Conservation (phyloP, 2,329 filamentous ascomycete genomes). For the Penicillium verrucosum region DNA sequence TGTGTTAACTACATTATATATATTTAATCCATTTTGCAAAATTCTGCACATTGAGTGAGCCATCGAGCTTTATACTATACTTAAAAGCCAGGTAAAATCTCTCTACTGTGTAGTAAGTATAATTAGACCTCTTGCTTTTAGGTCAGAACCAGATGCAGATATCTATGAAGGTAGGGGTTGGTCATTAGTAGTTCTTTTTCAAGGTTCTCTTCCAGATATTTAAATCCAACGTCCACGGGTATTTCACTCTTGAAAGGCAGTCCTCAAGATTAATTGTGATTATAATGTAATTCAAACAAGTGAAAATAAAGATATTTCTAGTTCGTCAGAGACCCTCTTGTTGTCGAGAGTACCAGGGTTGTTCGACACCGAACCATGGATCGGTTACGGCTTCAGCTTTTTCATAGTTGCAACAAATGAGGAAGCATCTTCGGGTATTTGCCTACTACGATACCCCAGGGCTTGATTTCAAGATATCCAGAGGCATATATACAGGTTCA, state of each 20-base stretch:
- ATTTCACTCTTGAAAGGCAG: not conserved
- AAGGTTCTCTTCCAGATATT: not conserved
- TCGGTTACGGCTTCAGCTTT: not conserved
- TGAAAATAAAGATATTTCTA: not conserved
- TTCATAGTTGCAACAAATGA: not conserved
- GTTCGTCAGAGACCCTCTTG: not conserved
- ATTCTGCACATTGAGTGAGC: not conserved
- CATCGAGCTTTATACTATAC: not conserved
- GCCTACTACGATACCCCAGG: too few relatives aligned
- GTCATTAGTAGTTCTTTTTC: not conserved
- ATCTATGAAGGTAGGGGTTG: not conserved
- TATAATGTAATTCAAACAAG: not conserved
- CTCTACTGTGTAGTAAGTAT: not conserved
- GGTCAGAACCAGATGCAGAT: not conserved
- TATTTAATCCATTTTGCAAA: not conserved
- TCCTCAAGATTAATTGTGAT: too few relatives aligned
- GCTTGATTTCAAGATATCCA: not conserved
- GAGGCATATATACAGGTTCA: not conserved
- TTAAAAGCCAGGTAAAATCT: too few relatives aligned
- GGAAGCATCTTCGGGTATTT: not conserved
- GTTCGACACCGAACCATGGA: slow-evolving; percentile 4
- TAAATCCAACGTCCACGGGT: too few relatives aligned
- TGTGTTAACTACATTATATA: not conserved
- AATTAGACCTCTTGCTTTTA: too few relatives aligned
- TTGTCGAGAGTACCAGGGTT: not conserved